Evolutionary conservation across 805 yeast species (phyloP).

Genomic region (Starmerella roubikii): DNA sequence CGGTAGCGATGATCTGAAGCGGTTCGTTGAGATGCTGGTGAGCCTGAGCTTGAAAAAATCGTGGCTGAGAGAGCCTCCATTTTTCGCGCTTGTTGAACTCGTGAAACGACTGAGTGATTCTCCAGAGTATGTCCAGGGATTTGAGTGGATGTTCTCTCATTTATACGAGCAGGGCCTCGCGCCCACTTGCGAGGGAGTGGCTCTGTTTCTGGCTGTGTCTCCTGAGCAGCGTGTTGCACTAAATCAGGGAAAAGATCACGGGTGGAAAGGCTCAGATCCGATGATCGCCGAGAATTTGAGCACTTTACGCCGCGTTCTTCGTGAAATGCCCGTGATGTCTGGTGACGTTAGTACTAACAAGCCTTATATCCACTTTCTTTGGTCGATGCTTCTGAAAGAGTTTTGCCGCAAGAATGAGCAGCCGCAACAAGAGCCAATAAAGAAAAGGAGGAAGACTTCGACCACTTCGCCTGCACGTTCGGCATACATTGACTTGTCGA

Average conservation of each 20-base stretch:
- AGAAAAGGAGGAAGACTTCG: conserved; percentile 30
- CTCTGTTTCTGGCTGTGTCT: conserved; percentile 49
- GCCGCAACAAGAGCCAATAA: conserved; percentile 16
- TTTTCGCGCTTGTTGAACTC: conserved; percentile 54
- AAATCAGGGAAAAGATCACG: conserved; percentile 12
- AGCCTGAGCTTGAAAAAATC: conserved; percentile 51
- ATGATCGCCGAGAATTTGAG: conserved; percentile 55
- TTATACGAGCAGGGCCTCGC: conserved; percentile 43
- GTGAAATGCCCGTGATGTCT: conserved; percentile 28
- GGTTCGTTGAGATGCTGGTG: conserved; percentile 36
- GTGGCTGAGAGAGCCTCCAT: conserved; percentile 76
- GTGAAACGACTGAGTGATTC: conserved; percentile 19
- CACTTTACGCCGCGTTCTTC: conserved; percentile 45
- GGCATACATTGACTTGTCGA: conserved; percentile 33
- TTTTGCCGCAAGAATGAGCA: conserved; percentile 7
- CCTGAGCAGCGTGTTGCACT: conserved; percentile 10
- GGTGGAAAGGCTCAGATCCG: conserved; percentile 68
- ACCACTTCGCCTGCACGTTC: conserved; percentile 14
- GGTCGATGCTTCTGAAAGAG: conserved; percentile 35
- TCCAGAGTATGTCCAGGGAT: conserved; percentile 7
- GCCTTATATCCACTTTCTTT: conserved; percentile 23
- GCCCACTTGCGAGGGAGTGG: conserved; percentile 65
- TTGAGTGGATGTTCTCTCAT: conserved; percentile 28
- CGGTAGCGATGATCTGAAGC: conserved; percentile 26
- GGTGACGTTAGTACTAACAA: conserved; percentile 21